Percentiles rank a stretch among this genome's conserved stretches.
These are phyloP conservation scores for Colletotrichum sp. DNA, from an alignment of 2,329 filamentous ascomycete species.

Conservation along the genomic window DNA sequence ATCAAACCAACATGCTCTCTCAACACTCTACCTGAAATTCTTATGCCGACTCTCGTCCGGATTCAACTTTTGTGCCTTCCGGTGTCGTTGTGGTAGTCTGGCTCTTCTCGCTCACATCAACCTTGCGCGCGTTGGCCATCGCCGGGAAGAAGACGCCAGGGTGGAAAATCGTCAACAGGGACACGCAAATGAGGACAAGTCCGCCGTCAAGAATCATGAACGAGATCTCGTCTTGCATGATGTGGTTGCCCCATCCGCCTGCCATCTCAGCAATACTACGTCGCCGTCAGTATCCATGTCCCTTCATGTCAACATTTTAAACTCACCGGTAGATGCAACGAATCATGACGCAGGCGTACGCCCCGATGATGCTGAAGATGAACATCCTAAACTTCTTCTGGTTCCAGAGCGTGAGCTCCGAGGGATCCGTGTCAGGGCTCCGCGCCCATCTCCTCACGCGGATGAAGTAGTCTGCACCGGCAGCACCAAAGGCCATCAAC, in stretches of 20 bases:
- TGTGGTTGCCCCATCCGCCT: constrained; percentile 66
- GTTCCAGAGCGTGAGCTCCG: constrained; percentile 42
- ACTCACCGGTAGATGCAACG: constrained; percentile 60
- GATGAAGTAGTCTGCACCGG: constrained; percentile 50
- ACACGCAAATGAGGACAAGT: constrained; percentile 55
- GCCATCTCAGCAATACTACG: constrained; percentile 66
- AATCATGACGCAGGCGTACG: constrained; percentile 52
- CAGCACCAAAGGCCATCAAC: constrained; percentile 48
- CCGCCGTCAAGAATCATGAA: constrained; percentile 63
- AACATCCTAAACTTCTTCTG: constrained; percentile 49
- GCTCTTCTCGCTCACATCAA: constrained; percentile 24
- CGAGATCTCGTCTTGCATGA: constrained; percentile 66
- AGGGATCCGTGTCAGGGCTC: constrained; percentile 27
- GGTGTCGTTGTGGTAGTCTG: constrained; percentile 22
- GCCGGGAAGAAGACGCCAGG: constrained; percentile 61
- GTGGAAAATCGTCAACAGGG: constrained; percentile 57
- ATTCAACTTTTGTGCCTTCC: constrained; percentile 14
- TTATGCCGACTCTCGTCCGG: constrained; percentile 3
- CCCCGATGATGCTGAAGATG: constrained; percentile 45
- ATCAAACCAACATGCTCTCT: background rate
- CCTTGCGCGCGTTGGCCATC: constrained; percentile 43
- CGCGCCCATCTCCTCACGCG: constrained; percentile 45
- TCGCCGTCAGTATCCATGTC: background rate
- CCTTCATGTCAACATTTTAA: background rate
- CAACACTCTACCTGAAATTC: background rate